These are phyloP conservation scores for Trichoderma asperellum DNA, from an alignment of 2,329 filamentous ascomycete species.

Conservation along the genomic window DNA sequence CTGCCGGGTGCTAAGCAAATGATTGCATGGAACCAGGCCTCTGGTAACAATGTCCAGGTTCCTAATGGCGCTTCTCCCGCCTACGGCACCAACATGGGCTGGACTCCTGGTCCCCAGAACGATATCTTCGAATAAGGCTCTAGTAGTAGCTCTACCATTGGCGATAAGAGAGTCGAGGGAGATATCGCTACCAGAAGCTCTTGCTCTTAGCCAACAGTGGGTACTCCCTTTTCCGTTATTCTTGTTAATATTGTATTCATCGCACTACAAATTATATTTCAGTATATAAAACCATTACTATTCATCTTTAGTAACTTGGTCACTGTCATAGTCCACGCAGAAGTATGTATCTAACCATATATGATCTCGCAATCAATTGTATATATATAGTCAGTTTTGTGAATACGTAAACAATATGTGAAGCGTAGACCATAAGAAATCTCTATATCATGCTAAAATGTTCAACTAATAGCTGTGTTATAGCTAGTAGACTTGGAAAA, in stretches of 20 bases:
- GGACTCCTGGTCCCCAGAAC: conserved; percentile 35
- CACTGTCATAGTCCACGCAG: background rate
- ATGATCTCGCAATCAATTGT: background rate
- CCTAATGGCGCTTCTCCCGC: conserved; percentile 34
- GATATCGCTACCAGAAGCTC: background rate
- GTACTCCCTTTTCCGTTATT: background rate
- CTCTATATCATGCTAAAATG: background rate
- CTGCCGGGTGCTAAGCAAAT: conserved; percentile 53
- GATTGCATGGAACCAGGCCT: conserved; percentile 49
- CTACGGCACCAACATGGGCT: conserved; percentile 38
- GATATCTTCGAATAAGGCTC: conserved; percentile 33
- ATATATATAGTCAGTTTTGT: background rate
- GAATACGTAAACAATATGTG: background rate
- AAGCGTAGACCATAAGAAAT: background rate
- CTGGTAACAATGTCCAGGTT: conserved; percentile 38
- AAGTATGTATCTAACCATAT: background rate
- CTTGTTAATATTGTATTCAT: conserved; percentile 9
- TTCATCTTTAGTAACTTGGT: background rate
- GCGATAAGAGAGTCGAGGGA: background rate
- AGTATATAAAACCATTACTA: background rate
- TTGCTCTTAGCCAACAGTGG: background rate
- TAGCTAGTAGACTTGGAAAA: background rate
- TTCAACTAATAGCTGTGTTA: too few species aligned
- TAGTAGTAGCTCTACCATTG: background rate
- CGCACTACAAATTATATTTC: background rate